Base-by-base conservation (phyloP, 257 asterid genomes). In the Paraleonurus japonicus region DNA sequence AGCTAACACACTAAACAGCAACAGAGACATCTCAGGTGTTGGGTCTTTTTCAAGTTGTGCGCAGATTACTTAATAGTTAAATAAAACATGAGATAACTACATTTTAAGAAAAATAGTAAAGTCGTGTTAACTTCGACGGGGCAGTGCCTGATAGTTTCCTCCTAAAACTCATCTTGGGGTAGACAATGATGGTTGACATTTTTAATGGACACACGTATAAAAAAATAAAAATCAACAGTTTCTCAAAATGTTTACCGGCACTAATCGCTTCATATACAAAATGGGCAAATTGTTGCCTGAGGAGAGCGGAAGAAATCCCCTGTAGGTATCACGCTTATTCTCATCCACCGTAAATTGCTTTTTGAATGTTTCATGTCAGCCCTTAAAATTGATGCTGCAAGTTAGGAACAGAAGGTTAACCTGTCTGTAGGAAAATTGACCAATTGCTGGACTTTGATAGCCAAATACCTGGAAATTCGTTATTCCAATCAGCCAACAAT, bases 281-380 rank as follows among this genome's bases (percentile, higher is more conserved):
- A 66, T 70, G 59, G 83, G 72, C 1, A 82, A 79, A 54, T 83
- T 83, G 72, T 72, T 82, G 83, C 81, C 73, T 43, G 80, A 76
- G 48, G 87, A 78, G 16, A 73, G 73, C 19, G 87, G 73, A 57
- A 73, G 80, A 79, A 69, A 86, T 33, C 84, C 86, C 75, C 76
- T 79, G 75, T 89, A 91, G 47, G 96, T 88, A 43, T 91, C 95
- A 45, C 99, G 96, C 80, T 86, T 86, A 79, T 80, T 86, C 84
- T 91, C 96, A 41, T 94, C 96, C 69, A 91, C 83, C 2, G 81
- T 68, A 55, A 90, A 85, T 20, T 86, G 88, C 71, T 89, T 94
- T 75, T 94, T 23, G 96, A 96, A 67, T 91, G 79, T 79, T 91
- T 94, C 97, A 88, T 86, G 84, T 94, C 99, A 70, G 98, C 98